Evolutionary conservation across 1,139 yeast genomes (phyloP).

Genomic region (Suhomyces maxii): DNA sequence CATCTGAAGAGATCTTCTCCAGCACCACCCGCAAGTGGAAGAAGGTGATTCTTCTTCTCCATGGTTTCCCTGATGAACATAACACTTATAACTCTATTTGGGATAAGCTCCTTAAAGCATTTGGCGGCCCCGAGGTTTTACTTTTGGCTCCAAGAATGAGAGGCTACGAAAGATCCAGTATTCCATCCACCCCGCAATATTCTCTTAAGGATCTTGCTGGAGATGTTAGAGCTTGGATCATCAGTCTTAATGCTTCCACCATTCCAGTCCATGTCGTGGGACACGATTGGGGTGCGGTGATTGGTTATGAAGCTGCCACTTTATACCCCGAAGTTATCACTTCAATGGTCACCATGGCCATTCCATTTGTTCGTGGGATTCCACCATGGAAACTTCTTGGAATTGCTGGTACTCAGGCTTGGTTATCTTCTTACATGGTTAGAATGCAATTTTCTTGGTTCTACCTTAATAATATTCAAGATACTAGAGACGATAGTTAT

Average conservation of each 20-base stretch:
- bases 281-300: conserved; percentile 51
- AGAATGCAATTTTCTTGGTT: conserved; percentile 37
- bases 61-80: conserved; percentile 47
- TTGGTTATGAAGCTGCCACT: conserved; percentile 37
- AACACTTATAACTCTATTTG: conserved; percentile 29
- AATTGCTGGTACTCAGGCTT: conserved; percentile 38
- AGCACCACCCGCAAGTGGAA: conserved; percentile 20
- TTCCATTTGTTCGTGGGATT: conserved; percentile 37
- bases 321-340: conserved; percentile 38
- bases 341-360: conserved; percentile 40
- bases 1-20: conserved; percentile 19
- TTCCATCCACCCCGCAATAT: conserved; percentile 29
- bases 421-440: conserved; percentile 39
- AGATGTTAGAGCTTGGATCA: conserved; percentile 40
- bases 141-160: conserved; percentile 41
- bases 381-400: conserved; percentile 28
- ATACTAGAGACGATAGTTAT: conserved; percentile 25
- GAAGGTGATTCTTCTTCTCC: conserved; percentile 34
- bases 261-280: conserved; percentile 44
- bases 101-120: conserved; percentile 23
- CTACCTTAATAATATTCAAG: conserved; percentile 24
- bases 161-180: conserved; percentile 43
- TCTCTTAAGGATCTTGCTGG: conserved; percentile 32
- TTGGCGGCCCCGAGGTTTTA: conserved; percentile 22
- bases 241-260: conserved; percentile 19